Evolutionary conservation across 2,329 filamentous ascomycete genomes (phyloP).

Genomic region (Xylaria sp.): DNA sequence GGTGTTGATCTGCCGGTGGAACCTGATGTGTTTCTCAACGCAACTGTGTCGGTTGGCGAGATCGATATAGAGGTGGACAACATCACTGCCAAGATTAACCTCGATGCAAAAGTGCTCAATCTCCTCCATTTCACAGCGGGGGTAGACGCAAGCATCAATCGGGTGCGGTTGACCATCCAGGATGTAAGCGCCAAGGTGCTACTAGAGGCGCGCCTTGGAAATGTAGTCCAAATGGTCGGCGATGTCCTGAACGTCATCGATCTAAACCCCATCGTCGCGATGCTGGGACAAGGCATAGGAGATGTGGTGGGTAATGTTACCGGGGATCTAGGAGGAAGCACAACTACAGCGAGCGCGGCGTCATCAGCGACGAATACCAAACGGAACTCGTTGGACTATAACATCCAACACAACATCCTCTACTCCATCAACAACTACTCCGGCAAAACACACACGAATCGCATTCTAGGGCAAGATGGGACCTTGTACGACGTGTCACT

Average conservation of each 20-base stretch:
- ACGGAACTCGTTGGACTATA: conserved; percentile 46
- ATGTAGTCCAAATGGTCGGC: conserved; percentile 64
- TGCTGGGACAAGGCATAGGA: conserved; percentile 56
- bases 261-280: conserved; percentile 64
- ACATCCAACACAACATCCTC: conserved; percentile 62
- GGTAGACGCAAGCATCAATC: conserved; percentile 63
- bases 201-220: conserved; percentile 64
- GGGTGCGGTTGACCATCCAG: conserved; percentile 61
- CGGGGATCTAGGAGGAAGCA: conserved; percentile 33
- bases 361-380: conserved; percentile 27
- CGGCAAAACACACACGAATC: conserved; percentile 61
- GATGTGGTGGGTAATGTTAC: conserved; percentile 53
- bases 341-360: conserved; percentile 30
- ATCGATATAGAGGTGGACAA: conserved; percentile 65
- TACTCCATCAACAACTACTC: conserved; percentile 66
- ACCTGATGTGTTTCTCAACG: conserved; percentile 67
- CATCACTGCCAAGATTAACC: conserved; percentile 64
- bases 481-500: conserved; percentile 59
- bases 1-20: conserved; percentile 51
- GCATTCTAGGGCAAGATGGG: conserved; percentile 60
- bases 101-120: conserved; percentile 63
- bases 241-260: conserved; percentile 64
- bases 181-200: conserved; percentile 64
- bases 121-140: conserved; percentile 66
- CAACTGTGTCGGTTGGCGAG: conserved; percentile 61